phyloP scores from a whole-genome alignment of 108 stramenopile genomes.

The Fistulifera pelliculosa region DNA sequence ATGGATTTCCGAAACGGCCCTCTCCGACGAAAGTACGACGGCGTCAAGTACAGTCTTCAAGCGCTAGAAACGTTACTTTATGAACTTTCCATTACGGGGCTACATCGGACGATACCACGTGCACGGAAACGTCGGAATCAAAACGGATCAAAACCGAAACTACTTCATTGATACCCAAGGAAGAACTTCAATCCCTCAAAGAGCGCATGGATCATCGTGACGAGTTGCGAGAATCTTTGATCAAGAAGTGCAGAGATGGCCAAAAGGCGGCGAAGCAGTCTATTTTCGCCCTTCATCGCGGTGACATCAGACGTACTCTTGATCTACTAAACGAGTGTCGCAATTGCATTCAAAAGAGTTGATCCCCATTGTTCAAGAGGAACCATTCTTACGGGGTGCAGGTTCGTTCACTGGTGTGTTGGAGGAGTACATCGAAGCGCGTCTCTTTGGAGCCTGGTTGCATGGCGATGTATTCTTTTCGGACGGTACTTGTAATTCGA shows the following conservation, averaged over 20 bases:
- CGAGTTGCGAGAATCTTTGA: slow-evolving; percentile 73
- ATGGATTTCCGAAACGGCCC: slow-evolving; percentile 94
- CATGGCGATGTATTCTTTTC: slow-evolving; percentile 18
- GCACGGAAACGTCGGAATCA: slow-evolving; percentile 9
- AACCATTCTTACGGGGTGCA: slow-evolving; percentile 54
- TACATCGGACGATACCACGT: slow-evolving; percentile 1
- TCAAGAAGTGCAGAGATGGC: slow-evolving; percentile 81
- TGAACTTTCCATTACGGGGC: slow-evolving; percentile 68
- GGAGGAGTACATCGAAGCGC: slow-evolving; percentile 92
- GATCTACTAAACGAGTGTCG: slow-evolving; percentile 58
- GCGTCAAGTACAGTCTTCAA: slow-evolving; percentile 47
- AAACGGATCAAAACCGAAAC: slow-evolving; percentile 12
- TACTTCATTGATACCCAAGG: slow-evolving; percentile 10
- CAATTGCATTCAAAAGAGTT: slow-evolving; percentile 48
- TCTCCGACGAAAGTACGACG: slow-evolving; percentile 81
- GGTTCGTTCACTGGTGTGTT: slow-evolving; percentile 69
- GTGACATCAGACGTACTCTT: slow-evolving; percentile 37
- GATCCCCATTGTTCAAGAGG: slow-evolving; percentile 63
- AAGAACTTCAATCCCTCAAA: slow-evolving; percentile 53
- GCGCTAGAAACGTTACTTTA: slow-evolving; percentile 80
- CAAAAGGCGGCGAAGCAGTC: slow-evolving; percentile 91
- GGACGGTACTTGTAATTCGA: slow-evolving; percentile 1
- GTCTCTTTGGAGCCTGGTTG: slow-evolving; percentile 85
- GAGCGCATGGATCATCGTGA: slow-evolving; percentile 72
- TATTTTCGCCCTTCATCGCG: slow-evolving; percentile 87